Evolutionary conservation across 305 asterid genomes (phyloP).

Genomic region (Ajuga reptans): DNA sequence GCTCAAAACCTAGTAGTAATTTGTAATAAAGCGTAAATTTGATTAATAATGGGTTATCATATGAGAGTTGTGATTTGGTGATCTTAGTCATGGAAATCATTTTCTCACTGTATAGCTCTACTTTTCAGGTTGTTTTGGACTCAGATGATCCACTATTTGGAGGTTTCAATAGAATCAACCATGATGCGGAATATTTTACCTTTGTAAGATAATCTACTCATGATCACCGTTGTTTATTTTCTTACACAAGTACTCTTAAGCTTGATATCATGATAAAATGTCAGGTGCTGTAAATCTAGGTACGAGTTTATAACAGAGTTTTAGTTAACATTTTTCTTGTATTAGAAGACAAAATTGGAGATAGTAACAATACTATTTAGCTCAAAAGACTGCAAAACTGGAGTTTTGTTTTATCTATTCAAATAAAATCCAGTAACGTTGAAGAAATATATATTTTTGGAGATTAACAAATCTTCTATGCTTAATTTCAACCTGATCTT

Average conservation of each 20-base stretch:
- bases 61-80: neutral
- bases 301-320: too few relatives aligned
- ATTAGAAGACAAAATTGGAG: too few relatives aligned
- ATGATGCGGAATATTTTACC: constrained; percentile 64
- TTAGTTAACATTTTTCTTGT: too few relatives aligned
- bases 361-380: too few relatives aligned
- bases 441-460: too few relatives aligned
- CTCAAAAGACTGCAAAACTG: too few relatives aligned
- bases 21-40: neutral
- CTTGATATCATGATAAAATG: too few relatives aligned
- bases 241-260: neutral
- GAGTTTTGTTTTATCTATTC: too few relatives aligned
- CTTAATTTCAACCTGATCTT: constrained; percentile 8
- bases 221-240: neutral
- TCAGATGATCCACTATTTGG: constrained; percentile 71
- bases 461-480: neutral
- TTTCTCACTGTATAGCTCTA: constrained; percentile 1
- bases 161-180: constrained; percentile 70
- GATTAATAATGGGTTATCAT: neutral
- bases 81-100: neutral
- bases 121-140: constrained; percentile 69
- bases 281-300: too few relatives aligned
- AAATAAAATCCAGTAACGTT: too few relatives aligned
- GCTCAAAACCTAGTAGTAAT: neutral
- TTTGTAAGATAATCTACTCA: constrained; percentile 39